phyloP scores from a whole-genome alignment of 1,139 yeast genomes.

The Geotrichum restrictum region DNA sequence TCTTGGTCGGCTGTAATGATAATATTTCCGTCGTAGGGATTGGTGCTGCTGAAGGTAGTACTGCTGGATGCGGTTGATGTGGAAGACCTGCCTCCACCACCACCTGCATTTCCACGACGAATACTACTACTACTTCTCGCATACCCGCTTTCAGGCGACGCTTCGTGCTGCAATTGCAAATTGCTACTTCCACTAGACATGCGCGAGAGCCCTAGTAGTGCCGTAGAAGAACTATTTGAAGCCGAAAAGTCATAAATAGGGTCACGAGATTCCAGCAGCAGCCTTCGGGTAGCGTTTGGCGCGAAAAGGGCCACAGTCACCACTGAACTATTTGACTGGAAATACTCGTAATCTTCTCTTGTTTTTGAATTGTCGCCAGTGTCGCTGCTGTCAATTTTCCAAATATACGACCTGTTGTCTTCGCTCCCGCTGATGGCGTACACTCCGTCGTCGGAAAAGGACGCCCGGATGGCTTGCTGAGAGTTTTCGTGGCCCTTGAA shows the following conservation, averaged over 20 bases:
- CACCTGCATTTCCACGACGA: too few species aligned
- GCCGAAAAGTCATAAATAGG: constrained; percentile 62
- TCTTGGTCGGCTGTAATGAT: constrained; percentile 73
- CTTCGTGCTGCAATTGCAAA: neutral
- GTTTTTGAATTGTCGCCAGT: constrained; percentile 25
- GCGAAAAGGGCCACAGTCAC: constrained; percentile 79
- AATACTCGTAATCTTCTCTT: constrained; percentile 48
- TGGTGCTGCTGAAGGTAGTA: constrained; percentile 2
- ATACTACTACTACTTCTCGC: neutral
- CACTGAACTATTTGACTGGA: constrained; percentile 71
- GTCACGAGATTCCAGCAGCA: constrained; percentile 71
- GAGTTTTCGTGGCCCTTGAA: constrained; percentile 72
- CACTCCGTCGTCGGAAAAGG: constrained; percentile 51
- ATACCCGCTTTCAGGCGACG: neutral
- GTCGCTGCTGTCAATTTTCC: constrained; percentile 45
- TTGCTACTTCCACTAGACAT: neutral
- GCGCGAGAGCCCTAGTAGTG: constrained; percentile 21
- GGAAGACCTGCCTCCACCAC: too few species aligned
- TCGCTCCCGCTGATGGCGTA: constrained; percentile 47
- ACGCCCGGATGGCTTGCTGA: constrained; percentile 68
- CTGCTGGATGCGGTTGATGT: too few species aligned
- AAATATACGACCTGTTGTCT: constrained; percentile 53
- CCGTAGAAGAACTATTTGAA: constrained; percentile 26
- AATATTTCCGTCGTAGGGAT: constrained; percentile 41
- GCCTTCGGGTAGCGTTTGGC: constrained; percentile 63